Percentiles rank a stretch among this genome's conserved stretches.
phyloP scores from a whole-genome alignment of 805 yeast genomes.

The Starmerella stigmatis region DNA sequence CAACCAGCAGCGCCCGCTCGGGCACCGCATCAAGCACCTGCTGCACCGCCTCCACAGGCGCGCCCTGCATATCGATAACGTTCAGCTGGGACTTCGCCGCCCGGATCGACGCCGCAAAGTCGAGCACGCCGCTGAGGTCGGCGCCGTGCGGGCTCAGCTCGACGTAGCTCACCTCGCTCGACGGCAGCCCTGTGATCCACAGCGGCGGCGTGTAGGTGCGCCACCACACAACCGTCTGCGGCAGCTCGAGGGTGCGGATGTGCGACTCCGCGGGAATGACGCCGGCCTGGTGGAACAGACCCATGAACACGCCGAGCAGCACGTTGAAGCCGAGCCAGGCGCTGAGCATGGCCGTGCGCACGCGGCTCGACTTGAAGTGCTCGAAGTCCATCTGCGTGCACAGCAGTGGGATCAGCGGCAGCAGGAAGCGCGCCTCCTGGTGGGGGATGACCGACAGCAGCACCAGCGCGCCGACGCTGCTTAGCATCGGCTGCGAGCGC shows the following conservation, averaged over 20 bases:
- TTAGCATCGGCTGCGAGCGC: constrained; percentile 45
- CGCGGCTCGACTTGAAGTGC: constrained; percentile 13
- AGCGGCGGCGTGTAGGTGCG: constrained; percentile 88
- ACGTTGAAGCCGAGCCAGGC: constrained; percentile 59
- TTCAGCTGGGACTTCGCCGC: constrained; percentile 13
- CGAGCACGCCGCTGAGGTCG: background rate
- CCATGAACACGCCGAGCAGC: constrained; percentile 54
- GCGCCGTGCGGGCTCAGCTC: constrained; percentile 19
- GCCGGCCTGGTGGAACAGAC: constrained; percentile 84
- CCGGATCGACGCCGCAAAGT: too few species aligned
- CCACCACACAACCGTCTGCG: constrained; percentile 64
- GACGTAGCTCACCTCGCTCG: constrained; percentile 23
- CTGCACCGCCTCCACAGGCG: constrained; percentile 28
- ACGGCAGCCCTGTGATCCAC: constrained; percentile 50
- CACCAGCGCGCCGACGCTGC: constrained; percentile 52
- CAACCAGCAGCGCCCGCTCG: background rate
- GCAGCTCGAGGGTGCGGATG: constrained; percentile 24
- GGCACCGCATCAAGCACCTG: constrained; percentile 20
- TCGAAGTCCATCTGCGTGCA: constrained; percentile 41
- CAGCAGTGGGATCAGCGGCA: constrained; percentile 67
- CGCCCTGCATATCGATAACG: constrained; percentile 44
- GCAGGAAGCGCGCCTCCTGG: constrained; percentile 82
- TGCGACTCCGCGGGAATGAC: constrained; percentile 51
- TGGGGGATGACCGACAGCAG: constrained; percentile 70
- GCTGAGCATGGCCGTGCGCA: constrained; percentile 22